Base-by-base conservation (phyloP, 2,329 filamentous ascomycete genomes). In the Hypoxylon sp. region DNA sequence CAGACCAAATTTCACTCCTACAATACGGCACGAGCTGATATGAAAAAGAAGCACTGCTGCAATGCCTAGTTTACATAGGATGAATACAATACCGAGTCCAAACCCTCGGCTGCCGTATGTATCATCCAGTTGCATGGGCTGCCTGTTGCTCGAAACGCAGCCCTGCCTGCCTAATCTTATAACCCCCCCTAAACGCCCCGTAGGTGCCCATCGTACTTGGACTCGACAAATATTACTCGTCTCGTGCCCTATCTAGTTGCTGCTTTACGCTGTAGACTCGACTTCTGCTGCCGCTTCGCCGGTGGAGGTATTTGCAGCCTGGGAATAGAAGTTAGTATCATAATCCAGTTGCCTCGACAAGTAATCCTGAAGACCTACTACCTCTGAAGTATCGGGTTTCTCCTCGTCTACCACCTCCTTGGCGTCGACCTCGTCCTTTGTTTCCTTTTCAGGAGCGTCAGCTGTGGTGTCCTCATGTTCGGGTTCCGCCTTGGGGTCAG, bases 381-480 rank as follows among this genome's bases (percentile, higher is more conserved):
- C 75, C 69, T 80, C 76, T 52, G 78, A 74, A n/a, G 75, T 64
- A n/a, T 65, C 65, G 17, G 68, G 26, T 56, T 69, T 72, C 41
- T 71, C 64, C 43, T 64, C 70, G 17, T 44, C 22, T 5, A 61
- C 46, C 15, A 70, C 32, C 56, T 73, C 72, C 11, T 58, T 79
- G 50, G 65, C 73, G 26, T 82, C 78, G 41, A 74, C 70, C 24
- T 73, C 75, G 37, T 79, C 77, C 62, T 81, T 78, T 52, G 73
- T 75, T 22, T 79, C 81, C 53, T 83, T 79, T 53, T 79, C 79
- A 4, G 71, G 44, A 17, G 53, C 59, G 54, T 73, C 73, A 3
- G 68, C 54, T 41, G 73, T 72, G 34, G 64, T 54, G 71, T 61
- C 74, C 17, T 74, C 71, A 59, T 78, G 75, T 60, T 77, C 75